Evolutionary conservation across 2,329 filamentous ascomycete species (phyloP).

Genomic region (Colletotrichum truncatum): DNA sequence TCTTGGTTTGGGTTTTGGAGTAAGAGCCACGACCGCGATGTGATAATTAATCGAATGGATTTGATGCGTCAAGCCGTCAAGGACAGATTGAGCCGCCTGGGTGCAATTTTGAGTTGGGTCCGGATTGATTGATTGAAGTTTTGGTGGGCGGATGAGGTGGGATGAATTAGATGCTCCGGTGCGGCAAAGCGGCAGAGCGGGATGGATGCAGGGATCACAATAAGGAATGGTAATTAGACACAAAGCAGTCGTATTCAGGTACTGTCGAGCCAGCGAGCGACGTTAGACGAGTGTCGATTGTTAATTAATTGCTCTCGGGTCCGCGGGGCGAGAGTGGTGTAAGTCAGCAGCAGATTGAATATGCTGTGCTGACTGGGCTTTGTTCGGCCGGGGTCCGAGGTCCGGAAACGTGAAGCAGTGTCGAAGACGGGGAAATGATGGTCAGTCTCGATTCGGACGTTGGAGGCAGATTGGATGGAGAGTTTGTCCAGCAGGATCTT

Average conservation of each 20-base stretch:
- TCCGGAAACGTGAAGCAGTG: constrained; percentile 24
- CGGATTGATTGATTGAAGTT: constrained; percentile 23
- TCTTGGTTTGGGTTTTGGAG: not conserved
- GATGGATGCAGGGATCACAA: not conserved
- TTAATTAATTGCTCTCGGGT: constrained; percentile 18
- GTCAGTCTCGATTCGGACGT: constrained; percentile 5
- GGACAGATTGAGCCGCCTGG: constrained; percentile 18
- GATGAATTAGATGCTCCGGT: constrained; percentile 1
- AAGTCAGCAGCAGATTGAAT: constrained; percentile 4
- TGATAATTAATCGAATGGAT: constrained; percentile 8
- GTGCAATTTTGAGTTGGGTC: constrained; percentile 8
- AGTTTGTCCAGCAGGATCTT: constrained; percentile 12
- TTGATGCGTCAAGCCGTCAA: constrained; percentile 19
- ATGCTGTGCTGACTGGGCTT: constrained; percentile 11
- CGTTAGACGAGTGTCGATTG: constrained; percentile 23
- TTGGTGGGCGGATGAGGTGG: constrained; percentile 7
- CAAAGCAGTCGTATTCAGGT: not conserved
- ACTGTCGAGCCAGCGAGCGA: constrained; percentile 16
- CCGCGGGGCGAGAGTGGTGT: constrained; percentile 7
- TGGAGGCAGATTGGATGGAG: not conserved
- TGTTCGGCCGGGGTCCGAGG: constrained; percentile 19
- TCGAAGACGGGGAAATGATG: constrained; percentile 18
- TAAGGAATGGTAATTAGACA: not conserved
- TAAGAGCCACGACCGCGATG: not conserved
- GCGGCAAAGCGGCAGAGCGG: constrained; percentile 24